Evolutionary conservation across 2,329 filamentous ascomycete genomes (phyloP).

Genomic region (Aspergillus clavatus): DNA sequence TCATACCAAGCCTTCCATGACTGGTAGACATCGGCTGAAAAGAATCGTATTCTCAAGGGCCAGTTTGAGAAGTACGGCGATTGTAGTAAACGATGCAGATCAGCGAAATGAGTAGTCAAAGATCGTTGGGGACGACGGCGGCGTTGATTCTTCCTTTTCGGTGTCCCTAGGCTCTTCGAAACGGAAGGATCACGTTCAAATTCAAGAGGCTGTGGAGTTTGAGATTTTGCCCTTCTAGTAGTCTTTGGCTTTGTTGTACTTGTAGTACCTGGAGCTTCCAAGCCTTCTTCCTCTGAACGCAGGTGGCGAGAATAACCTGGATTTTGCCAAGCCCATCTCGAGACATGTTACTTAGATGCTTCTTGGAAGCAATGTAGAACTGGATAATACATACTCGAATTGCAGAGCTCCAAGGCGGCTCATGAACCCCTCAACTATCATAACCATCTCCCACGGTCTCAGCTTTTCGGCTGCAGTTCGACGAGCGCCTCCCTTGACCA

Average conservation of each 20-base stretch:
- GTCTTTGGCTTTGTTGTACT: background rate
- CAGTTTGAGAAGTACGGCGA: conserved; percentile 75
- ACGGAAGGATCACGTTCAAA: conserved; percentile 15
- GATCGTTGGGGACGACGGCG: conserved; percentile 51
- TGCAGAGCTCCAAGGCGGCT: conserved; percentile 83
- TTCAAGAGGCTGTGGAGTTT: background rate
- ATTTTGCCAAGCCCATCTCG: conserved; percentile 87
- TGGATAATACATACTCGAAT: conserved; percentile 71
- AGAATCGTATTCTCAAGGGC: conserved; percentile 79
- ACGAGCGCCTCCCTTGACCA: conserved; percentile 71
- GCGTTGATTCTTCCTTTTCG: conserved; percentile 37
- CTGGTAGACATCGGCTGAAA: conserved; percentile 62
- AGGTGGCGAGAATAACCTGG: conserved; percentile 77
- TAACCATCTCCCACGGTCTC: conserved; percentile 88
- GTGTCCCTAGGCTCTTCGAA: conserved; percentile 34
- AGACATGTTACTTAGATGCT: background rate
- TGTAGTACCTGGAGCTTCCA: background rate
- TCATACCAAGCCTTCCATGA: conserved; percentile 62
- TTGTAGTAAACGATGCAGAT: conserved; percentile 73
- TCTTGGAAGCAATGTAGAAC: no score
- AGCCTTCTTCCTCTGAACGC: conserved; percentile 50
- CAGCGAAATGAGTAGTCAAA: conserved; percentile 66
- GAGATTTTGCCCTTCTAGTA: background rate
- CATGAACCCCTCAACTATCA: conserved; percentile 81
- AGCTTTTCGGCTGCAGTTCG: conserved; percentile 64